Evolutionary conservation across 1,139 yeast genomes (phyloP).

Genomic region (Blastobotrys petasosporus): DNA sequence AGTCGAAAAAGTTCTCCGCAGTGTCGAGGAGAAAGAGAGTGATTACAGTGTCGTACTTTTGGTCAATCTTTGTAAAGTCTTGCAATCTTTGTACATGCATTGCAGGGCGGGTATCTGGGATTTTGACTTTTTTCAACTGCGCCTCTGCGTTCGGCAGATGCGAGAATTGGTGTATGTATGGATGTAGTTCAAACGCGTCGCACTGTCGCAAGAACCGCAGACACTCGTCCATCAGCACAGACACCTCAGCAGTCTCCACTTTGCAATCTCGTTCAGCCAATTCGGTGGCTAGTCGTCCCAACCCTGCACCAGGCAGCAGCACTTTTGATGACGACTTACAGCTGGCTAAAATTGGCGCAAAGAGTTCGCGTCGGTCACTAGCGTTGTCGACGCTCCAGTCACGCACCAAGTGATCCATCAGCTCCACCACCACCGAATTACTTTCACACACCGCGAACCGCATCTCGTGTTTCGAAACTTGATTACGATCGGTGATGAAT

Average conservation of each 20-base stretch:
- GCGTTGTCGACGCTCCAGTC: conserved; percentile 57
- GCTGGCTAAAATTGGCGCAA: conserved; percentile 42
- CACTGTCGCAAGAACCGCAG: conserved; percentile 48
- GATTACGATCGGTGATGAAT: conserved; percentile 29
- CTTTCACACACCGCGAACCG: conserved; percentile 24
- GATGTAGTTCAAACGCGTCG: conserved; percentile 37
- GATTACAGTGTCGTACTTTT: conserved; percentile 40
- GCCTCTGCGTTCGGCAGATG: conserved; percentile 47
- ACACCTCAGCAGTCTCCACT: conserved; percentile 67
- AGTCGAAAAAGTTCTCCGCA: conserved; percentile 73
- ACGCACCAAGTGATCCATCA: conserved; percentile 64
- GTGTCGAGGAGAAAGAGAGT: conserved; percentile 81
- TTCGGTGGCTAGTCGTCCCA: conserved; percentile 66
- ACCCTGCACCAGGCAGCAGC: conserved; percentile 74
- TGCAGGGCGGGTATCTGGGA: conserved; percentile 23
- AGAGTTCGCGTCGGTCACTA: conserved; percentile 48
- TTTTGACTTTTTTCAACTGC: conserved; percentile 46
- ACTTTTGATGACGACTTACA: conserved; percentile 36
- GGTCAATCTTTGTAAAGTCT: conserved; percentile 46
- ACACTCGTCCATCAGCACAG: conserved; percentile 66
- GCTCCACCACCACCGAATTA: conserved; percentile 58
- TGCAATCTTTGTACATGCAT: conserved; percentile 38
- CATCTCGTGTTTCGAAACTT: conserved; percentile 41
- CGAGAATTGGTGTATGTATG: conserved; percentile 66
- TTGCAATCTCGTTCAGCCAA: conserved; percentile 42